phyloP scores from a whole-genome alignment of 2,329 filamentous ascomycete species.

The Aspergillus sojae region DNA sequence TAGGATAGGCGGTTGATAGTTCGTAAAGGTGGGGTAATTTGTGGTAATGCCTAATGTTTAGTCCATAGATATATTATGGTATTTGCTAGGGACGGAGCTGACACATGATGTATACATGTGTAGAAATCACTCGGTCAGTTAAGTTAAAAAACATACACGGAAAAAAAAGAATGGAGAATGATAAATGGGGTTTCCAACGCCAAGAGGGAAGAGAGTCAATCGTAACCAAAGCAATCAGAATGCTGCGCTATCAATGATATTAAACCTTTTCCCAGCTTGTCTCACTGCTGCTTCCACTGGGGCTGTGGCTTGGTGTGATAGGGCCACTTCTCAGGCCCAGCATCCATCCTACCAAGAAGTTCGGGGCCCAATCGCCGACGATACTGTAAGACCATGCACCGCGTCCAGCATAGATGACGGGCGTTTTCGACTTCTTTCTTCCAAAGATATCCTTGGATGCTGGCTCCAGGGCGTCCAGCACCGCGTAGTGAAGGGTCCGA shows the following conservation, averaged over 20 bases:
- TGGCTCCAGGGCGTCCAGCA: conserved; percentile 82
- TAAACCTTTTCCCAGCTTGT: conserved; percentile 40
- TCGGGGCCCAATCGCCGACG: conserved; percentile 78
- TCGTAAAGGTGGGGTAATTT: background rate
- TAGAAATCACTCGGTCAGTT: background rate
- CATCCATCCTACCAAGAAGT: conserved; percentile 85
- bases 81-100: background rate
- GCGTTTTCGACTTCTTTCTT: conserved; percentile 40
- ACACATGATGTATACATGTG: background rate
- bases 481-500: conserved; percentile 77
- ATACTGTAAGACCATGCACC: conserved; percentile 84
- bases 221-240: background rate
- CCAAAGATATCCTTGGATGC: conserved; percentile 43
- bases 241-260: background rate
- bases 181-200: background rate
- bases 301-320: conserved; percentile 22
- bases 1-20: background rate
- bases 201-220: background rate
- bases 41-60: background rate
- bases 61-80: background rate
- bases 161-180: background rate
- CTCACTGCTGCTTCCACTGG: conserved; percentile 38
- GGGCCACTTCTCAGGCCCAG: conserved; percentile 67
- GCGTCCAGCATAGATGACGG: conserved; percentile 76
- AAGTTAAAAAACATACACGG: background rate